phyloP scores from a whole-genome alignment of 2,329 filamentous ascomycete species.

The Bipolaris cookei region DNA sequence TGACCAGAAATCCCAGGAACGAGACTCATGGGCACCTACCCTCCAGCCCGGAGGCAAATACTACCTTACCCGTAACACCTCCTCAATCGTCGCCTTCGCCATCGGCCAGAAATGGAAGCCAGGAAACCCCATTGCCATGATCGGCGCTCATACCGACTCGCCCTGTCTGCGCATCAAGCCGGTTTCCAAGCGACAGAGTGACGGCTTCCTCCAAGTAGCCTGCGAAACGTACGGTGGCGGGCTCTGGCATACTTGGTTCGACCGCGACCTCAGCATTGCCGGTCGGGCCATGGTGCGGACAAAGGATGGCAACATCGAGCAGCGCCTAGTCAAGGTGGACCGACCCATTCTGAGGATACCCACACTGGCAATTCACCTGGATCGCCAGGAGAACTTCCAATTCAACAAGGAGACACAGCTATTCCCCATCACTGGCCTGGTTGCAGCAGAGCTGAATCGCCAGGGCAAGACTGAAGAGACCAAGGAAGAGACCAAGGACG shows the following conservation, averaged over 20 bases:
- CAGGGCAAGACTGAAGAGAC: slow-evolving; percentile 61
- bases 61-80: slow-evolving; percentile 91
- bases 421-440: slow-evolving; percentile 89
- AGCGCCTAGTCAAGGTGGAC: slow-evolving; percentile 88
- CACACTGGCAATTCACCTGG: slow-evolving; percentile 91
- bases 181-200: slow-evolving; percentile 83
- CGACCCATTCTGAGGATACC: slow-evolving; percentile 90
- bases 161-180: slow-evolving; percentile 92
- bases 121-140: slow-evolving; percentile 88
- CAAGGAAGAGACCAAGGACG: slow-evolving; percentile 52
- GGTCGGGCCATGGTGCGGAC: slow-evolving; percentile 84
- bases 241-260: slow-evolving; percentile 98
- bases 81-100: slow-evolving; percentile 90
- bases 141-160: slow-evolving; percentile 96
- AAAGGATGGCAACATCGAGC: slow-evolving; percentile 74
- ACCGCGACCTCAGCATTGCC: slow-evolving; percentile 89
- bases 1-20: slow-evolving; percentile 63
- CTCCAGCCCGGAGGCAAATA: slow-evolving; percentile 91
- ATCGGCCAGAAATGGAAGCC: slow-evolving; percentile 90
- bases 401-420: slow-evolving; percentile 98
- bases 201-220: slow-evolving; percentile 90
- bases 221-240: slow-evolving; percentile 97
- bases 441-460: slow-evolving; percentile 86
- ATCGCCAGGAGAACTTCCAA: slow-evolving; percentile 82
- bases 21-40: slow-evolving; percentile 82